Evolutionary conservation across 2,329 filamentous ascomycete genomes (phyloP).

Genomic region (Endothia cerciana): DNA sequence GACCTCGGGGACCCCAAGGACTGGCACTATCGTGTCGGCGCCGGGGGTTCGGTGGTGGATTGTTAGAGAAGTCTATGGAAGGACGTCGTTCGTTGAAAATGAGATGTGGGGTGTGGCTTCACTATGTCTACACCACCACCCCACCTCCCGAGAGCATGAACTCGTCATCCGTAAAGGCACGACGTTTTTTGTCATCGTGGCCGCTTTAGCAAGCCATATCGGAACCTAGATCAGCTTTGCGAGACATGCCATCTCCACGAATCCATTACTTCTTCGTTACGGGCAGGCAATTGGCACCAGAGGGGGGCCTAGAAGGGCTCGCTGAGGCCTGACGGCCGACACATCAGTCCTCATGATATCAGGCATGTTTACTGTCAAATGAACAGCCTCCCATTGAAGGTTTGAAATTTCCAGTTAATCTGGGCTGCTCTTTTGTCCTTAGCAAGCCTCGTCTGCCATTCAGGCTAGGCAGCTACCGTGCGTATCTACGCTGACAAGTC

Average conservation of each 20-base stretch:
- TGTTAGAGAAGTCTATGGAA: background rate
- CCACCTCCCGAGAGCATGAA: background rate
- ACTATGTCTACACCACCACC: background rate
- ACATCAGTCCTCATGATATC: background rate
- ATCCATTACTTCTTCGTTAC: background rate
- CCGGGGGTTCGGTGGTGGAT: background rate
- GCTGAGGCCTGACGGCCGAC: background rate
- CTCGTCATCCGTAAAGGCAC: background rate
- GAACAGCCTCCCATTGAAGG: background rate
- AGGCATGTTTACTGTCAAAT: background rate
- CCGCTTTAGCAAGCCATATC: background rate
- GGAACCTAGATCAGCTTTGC: too few relatives aligned
- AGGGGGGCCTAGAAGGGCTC: background rate
- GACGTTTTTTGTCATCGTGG: background rate
- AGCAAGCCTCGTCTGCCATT: background rate
- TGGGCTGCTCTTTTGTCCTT: background rate
- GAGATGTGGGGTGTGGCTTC: slow-evolving; percentile 4
- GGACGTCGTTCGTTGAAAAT: background rate
- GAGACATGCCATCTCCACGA: background rate
- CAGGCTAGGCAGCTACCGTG: background rate
- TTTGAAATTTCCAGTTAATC: background rate
- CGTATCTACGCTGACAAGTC: background rate
- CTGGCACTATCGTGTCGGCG: background rate
- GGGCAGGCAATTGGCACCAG: background rate
- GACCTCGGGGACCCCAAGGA: background rate